Evolutionary conservation across 2,329 filamentous ascomycete species (phyloP).

Genomic region (Beauveria pseudobassiana): DNA sequence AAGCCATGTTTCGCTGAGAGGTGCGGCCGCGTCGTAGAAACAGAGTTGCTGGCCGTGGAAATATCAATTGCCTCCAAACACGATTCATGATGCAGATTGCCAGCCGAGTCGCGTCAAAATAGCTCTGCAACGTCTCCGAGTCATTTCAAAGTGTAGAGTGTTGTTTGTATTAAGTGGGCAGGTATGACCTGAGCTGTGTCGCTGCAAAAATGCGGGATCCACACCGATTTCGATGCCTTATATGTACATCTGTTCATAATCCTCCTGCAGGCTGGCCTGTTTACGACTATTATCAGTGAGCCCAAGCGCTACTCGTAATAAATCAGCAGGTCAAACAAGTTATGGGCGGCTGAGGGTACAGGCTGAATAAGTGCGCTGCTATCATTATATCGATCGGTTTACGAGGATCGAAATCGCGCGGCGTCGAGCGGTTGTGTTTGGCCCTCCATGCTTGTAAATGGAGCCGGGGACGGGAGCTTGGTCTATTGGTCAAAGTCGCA

Average conservation of each 20-base stretch:
- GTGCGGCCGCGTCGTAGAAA: background rate
- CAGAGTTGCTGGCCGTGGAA: background rate
- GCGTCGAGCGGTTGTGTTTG: background rate
- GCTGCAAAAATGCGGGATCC: too few species aligned
- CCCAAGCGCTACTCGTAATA: too few species aligned
- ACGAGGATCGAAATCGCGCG: background rate
- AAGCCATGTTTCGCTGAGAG: background rate
- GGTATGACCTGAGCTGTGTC: too few species aligned
- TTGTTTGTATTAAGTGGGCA: too few species aligned
- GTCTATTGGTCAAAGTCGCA: background rate
- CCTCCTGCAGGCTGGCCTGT: too few species aligned
- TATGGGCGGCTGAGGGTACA: too few species aligned
- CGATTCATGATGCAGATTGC: background rate
- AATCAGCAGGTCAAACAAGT: too few species aligned
- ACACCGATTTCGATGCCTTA: too few species aligned
- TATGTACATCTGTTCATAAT: too few species aligned
- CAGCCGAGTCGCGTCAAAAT: background rate
- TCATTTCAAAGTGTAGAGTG: background rate
- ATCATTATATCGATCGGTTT: too few species aligned
- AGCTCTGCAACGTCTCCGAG: background rate
- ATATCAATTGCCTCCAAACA: background rate
- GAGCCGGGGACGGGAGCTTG: background rate
- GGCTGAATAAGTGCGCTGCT: too few species aligned
- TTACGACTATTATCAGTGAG: too few species aligned
- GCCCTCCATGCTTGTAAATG: background rate